Evolutionary conservation across 495 filamentous ascomycete species (phyloP), one percentile per base, ranked within the genome.

Genomic region (Amniculicola lignicola): DNA sequence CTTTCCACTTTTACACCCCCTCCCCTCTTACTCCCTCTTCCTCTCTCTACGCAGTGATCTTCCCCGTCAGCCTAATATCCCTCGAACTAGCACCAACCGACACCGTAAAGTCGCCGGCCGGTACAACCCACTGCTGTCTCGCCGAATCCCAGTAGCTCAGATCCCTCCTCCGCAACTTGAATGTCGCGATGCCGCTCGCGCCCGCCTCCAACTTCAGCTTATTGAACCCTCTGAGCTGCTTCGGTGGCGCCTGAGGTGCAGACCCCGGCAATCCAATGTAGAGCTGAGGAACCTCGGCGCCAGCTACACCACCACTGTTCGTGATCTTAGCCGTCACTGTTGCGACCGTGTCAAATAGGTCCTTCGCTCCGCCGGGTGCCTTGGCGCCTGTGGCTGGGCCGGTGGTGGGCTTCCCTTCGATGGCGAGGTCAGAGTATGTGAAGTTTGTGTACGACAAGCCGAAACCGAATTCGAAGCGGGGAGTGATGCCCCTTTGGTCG

Each of bases 221-320:
- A 40, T 70, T 68, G 49, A 84, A 85, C 3, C 81, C 81, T 7
- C 82, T 69, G 23, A 84, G 72, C 65, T 82, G 81, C 62, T 67
- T 74, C 6, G 70, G 74, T 33, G 74, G 80, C 22, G 59, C 57
- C 9, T 22, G 42, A 5, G 74, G 74, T 18, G 67, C 59, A 9
- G 37, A 46, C 3, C 51, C 41, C 21, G 65, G 65, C 6, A 54
- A 48, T n/a, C 54, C 53, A 42, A 80, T 62, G 67, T 75, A 85
- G 59, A 86, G 70, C 69, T 86, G 83, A 0, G 79, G 73, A 10
- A 85, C 77, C 55, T 85, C 82, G 12, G 76, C 72, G 25, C 78
- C 82, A 9, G 69, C 59, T 0, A 80, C 73, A 0, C 66, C 58
- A 10, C 82, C 83, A 2, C 65, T 74, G 57, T 85, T 86, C 12